Evolutionary conservation across 306 rosid species (phyloP).

Genomic region (Glycine tomentella): DNA sequence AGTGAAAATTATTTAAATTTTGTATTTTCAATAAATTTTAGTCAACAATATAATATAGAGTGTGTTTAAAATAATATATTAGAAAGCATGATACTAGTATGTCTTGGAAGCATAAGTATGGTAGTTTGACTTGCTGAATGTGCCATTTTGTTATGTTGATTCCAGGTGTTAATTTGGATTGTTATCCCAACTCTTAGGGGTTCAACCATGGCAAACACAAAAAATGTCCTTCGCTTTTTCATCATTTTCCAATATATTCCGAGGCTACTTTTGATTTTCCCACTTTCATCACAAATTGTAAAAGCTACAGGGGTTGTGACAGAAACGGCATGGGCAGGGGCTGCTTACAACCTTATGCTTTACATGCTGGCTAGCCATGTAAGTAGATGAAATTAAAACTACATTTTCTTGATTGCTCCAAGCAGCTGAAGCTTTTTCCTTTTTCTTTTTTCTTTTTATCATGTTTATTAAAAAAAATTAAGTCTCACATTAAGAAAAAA

Average conservation of each 20-base stretch:
- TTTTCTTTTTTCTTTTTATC: too few relatives aligned
- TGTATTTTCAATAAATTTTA: too few relatives aligned
- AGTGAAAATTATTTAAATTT: not conserved
- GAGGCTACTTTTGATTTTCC: conserved; percentile 79
- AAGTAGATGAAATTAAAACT: conserved; percentile 45
- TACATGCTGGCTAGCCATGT: conserved; percentile 99
- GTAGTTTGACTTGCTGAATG: conserved; percentile 11
- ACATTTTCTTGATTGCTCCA: conserved; percentile 31
- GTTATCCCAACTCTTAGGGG: conserved; percentile 82
- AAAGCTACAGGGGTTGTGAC: conserved; percentile 90
- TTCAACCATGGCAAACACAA: conserved; percentile 85
- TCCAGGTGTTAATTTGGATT: conserved; percentile 89
- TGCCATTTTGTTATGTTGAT: conserved; percentile 17
- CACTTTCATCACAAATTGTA: conserved; percentile 87
- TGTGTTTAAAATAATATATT: too few relatives aligned
- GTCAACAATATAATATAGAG: not conserved
- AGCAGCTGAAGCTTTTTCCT: too few relatives aligned
- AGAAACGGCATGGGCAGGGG: conserved; percentile 98
- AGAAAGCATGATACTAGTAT: not conserved
- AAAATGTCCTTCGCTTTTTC: conserved; percentile 78
- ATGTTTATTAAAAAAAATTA: not conserved
- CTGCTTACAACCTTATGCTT: conserved; percentile 92
- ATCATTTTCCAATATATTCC: conserved; percentile 85
- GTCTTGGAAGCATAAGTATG: not conserved
- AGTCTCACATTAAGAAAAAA: conserved; percentile 14